Percentiles rank a stretch among this genome's conserved stretches.
These are phyloP conservation scores for Neonectria punicea DNA, from an alignment of 2,329 filamentous ascomycete species.

Conservation along the genomic window DNA sequence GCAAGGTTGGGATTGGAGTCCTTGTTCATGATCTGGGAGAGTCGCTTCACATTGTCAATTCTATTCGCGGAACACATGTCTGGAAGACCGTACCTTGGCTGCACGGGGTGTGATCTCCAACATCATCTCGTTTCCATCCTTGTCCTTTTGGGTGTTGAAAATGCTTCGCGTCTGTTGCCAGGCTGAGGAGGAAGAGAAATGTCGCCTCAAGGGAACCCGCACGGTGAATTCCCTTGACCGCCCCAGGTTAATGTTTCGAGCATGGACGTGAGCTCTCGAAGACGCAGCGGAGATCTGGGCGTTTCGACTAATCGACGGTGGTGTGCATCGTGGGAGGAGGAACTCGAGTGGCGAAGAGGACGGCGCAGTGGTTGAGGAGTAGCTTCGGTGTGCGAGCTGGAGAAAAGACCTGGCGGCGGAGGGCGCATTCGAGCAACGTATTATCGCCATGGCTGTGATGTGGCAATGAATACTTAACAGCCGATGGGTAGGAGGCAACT, in stretches of 20 bases:
- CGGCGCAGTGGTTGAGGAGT: constrained; percentile 39
- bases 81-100: constrained; percentile 68
- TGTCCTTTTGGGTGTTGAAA: constrained; percentile 80
- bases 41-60: constrained; percentile 61
- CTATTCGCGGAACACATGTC: background rate
- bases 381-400: constrained; percentile 52
- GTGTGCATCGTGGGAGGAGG: constrained; percentile 50
- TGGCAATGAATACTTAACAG: constrained; percentile 3
- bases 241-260: background rate
- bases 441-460: constrained; percentile 44
- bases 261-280: background rate
- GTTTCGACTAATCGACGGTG: constrained; percentile 22
- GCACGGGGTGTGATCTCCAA: constrained; percentile 88
- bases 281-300: background rate
- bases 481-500: background rate
- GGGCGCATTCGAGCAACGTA: constrained; percentile 53
- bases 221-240: constrained; percentile 13
- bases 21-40: constrained; percentile 79
- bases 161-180: constrained; percentile 60
- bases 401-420: constrained; percentile 54
- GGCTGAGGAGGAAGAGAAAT: constrained; percentile 52
- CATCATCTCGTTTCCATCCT: constrained; percentile 84
- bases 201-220: constrained; percentile 26
- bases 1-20: constrained; percentile 82
- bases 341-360: constrained; percentile 50